A percentile compares a stretch with the other conserved stretches of the same genome.
These are phyloP conservation scores for Neoscytalidium dimidiatum DNA, from an alignment of 2,329 filamentous ascomycete species.

Conservation along the genomic window DNA sequence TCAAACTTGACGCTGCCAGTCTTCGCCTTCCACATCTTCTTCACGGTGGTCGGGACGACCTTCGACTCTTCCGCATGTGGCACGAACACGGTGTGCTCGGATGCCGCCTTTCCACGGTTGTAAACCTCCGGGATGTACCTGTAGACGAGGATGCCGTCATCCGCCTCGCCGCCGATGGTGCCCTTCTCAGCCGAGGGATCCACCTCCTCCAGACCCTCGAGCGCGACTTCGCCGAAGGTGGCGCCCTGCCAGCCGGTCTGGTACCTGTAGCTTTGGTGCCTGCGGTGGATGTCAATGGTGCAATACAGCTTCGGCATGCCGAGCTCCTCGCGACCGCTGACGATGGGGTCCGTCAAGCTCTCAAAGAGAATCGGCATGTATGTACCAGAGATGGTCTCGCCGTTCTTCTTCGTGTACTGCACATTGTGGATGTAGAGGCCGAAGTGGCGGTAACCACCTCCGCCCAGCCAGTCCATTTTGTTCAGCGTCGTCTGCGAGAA, in stretches of 20 bases:
- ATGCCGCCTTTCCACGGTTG: constrained; percentile 51
- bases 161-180: constrained; percentile 24
- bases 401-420: constrained; percentile 54
- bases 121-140: constrained; percentile 61
- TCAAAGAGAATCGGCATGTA: constrained; percentile 63
- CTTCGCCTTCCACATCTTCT: constrained; percentile 38
- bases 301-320: constrained; percentile 63
- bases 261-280: constrained; percentile 40
- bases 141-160: constrained; percentile 57
- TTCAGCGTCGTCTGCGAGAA: constrained; percentile 41
- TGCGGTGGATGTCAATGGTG: constrained; percentile 49
- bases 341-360: constrained; percentile 59
- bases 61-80: constrained; percentile 35
- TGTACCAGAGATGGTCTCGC: constrained; percentile 51
- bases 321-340: constrained; percentile 61
- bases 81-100: constrained; percentile 54
- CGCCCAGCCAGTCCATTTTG: constrained; percentile 63
- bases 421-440: constrained; percentile 66
- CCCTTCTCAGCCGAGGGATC: constrained; percentile 18
- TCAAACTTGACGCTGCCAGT: constrained; percentile 53
- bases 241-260: constrained; percentile 41
- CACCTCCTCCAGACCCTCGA: constrained; percentile 28
- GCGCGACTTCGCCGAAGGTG: constrained; percentile 34
- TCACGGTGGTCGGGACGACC: constrained; percentile 34
- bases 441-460: constrained; percentile 58